phyloP scores from a whole-genome alignment of 2,329 filamentous ascomycete genomes.

The Amesomyces nigricolor region DNA sequence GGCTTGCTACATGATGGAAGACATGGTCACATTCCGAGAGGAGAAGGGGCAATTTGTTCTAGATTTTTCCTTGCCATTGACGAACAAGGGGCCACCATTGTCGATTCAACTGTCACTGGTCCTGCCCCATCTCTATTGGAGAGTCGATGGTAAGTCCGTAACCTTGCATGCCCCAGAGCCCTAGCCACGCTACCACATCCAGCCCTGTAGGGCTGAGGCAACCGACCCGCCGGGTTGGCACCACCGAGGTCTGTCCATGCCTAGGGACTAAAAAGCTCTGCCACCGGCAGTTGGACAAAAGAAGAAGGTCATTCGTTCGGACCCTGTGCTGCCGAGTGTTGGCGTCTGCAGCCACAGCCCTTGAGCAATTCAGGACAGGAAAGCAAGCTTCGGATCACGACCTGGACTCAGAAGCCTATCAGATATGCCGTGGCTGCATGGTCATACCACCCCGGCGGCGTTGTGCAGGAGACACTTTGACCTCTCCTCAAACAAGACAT shows the following conservation, averaged over 20 bases:
- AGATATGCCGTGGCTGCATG: neutral
- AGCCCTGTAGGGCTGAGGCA: conserved; percentile 13
- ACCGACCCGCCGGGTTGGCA: conserved; percentile 6
- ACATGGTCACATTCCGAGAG: too few relatives aligned
- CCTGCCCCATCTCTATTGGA: too few relatives aligned
- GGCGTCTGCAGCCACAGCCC: neutral
- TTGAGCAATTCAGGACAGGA: neutral
- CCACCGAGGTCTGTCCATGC: neutral
- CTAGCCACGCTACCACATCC: neutral
- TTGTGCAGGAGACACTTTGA: neutral
- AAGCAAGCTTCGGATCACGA: neutral
- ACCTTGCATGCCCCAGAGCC: neutral
- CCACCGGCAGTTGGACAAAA: neutral
- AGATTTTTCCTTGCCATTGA: neutral
- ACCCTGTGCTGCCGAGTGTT: neutral
- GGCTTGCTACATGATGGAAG: too few relatives aligned
- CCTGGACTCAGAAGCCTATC: neutral
- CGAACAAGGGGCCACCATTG: too few relatives aligned
- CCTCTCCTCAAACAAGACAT: too few relatives aligned
- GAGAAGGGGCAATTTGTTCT: neutral
- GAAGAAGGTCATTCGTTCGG: neutral
- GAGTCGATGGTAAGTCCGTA: too few relatives aligned
- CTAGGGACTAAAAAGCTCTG: neutral
- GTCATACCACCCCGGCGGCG: neutral
- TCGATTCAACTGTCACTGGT: too few relatives aligned